Evolutionary conservation across 2,329 filamentous ascomycete genomes (phyloP).

Genomic region (Coniochaeta pulveracea): DNA sequence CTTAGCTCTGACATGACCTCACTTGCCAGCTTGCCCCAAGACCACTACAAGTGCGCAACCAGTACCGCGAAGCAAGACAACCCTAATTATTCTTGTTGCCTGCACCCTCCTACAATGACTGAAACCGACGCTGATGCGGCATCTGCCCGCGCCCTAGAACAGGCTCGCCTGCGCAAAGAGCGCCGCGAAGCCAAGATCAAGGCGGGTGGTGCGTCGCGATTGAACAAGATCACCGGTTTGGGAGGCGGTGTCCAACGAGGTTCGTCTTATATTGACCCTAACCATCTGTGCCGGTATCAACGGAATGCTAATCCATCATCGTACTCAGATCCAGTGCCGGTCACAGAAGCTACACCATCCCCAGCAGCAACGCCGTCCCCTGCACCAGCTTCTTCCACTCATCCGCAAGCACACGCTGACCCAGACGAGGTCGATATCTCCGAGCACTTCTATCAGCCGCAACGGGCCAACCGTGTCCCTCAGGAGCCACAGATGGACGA

Average conservation of each 20-base stretch:
- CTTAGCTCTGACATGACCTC: too few relatives aligned
- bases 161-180: constrained; percentile 67
- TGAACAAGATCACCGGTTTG: constrained; percentile 66
- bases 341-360: constrained; percentile 18
- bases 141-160: constrained; percentile 43
- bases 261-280: constrained; percentile 13
- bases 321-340: too few relatives aligned
- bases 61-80: too few relatives aligned
- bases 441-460: constrained; percentile 56
- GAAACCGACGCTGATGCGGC: constrained; percentile 30
- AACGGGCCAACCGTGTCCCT: constrained; percentile 26
- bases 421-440: constrained; percentile 73
- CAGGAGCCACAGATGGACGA: constrained; percentile 18
- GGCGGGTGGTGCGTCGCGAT: constrained; percentile 54
- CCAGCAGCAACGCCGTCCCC: constrained; percentile 17
- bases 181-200: constrained; percentile 70
- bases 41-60: too few relatives aligned
- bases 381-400: constrained; percentile 12
- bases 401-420: constrained; percentile 48
- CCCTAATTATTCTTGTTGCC: too few relatives aligned
- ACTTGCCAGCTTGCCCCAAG: too few relatives aligned
- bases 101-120: too few relatives aligned
- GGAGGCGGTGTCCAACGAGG: constrained; percentile 44
- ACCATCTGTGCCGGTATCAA: too few relatives aligned
- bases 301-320: too few relatives aligned